Evolutionary conservation across 2,329 filamentous ascomycete species (phyloP).

Genomic region (Penicillium sp.): DNA sequence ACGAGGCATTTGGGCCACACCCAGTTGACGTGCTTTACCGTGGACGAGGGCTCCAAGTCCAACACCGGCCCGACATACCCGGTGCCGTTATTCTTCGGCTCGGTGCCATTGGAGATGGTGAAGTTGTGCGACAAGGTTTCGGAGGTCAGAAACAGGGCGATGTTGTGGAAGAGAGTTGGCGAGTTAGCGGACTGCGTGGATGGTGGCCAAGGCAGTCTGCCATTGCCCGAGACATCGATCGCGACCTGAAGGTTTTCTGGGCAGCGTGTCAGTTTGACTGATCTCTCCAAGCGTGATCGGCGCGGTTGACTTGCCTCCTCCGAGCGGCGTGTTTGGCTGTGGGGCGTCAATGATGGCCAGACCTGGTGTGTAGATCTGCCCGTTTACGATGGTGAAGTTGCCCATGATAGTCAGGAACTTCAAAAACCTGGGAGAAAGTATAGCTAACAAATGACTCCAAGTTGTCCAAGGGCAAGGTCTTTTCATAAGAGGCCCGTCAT

Average conservation of each 20-base stretch:
- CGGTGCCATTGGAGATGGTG: constrained; percentile 67
- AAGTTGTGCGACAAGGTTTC: constrained; percentile 53
- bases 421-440: background rate
- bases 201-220: constrained; percentile 20
- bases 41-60: constrained; percentile 64
- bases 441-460: background rate
- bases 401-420: constrained; percentile 9
- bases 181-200: constrained; percentile 15
- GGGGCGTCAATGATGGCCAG: constrained; percentile 68
- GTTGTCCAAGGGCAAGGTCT: background rate
- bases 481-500: background rate
- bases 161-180: constrained; percentile 18
- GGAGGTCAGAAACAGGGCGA: constrained; percentile 24
- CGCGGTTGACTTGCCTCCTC: constrained; percentile 55
- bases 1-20: constrained; percentile 70
- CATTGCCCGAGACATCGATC: constrained; percentile 27
- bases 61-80: constrained; percentile 65
- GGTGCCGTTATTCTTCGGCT: constrained; percentile 42
- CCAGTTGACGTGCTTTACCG: constrained; percentile 74
- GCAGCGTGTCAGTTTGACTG: background rate
- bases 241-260: constrained; percentile 24
- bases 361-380: constrained; percentile 70
- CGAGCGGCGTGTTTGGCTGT: constrained; percentile 65
- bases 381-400: constrained; percentile 48
- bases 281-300: constrained; percentile 46